phyloP scores from a whole-genome alignment of 208 protist genomes.

The Angomonas deanei region DNA sequence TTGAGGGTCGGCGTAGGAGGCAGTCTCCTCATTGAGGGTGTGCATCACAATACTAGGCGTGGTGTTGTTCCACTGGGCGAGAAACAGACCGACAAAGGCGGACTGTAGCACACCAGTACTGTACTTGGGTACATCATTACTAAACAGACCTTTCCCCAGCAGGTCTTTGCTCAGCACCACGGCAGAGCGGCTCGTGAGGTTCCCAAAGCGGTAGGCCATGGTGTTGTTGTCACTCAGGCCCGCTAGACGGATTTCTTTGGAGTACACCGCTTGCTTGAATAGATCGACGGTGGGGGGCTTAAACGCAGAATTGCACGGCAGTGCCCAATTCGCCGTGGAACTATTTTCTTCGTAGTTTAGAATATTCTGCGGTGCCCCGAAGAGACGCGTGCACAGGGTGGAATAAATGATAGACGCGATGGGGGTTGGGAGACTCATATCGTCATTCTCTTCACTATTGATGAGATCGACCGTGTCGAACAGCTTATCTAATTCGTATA shows the following conservation, averaged over 20 bases:
- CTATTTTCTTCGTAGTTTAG: neutral
- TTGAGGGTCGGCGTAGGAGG: constrained; percentile 23
- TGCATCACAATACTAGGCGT: constrained; percentile 26
- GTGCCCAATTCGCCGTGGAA: too few relatives aligned
- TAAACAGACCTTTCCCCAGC: constrained; percentile 33
- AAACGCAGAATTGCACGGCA: too few relatives aligned
- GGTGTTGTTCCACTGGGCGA: constrained; percentile 23
- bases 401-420: neutral
- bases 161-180: constrained; percentile 35
- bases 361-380: neutral
- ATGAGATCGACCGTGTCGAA: neutral
- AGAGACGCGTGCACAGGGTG: constrained; percentile 1
- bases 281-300: too few relatives aligned
- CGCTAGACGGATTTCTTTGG: neutral
- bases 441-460: neutral
- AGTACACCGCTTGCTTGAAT: too few relatives aligned
- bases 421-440: neutral
- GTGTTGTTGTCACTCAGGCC: neutral
- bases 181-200: neutral
- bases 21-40: constrained; percentile 21
- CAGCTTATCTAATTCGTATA: constrained; percentile 15
- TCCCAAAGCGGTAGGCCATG: neutral
- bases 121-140: constrained; percentile 28
- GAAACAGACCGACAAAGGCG: constrained; percentile 26
- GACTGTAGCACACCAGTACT: constrained; percentile 36